Conservation (phyloP, 1,284 basidiomycete species). For the Puccinia coronata region DNA sequence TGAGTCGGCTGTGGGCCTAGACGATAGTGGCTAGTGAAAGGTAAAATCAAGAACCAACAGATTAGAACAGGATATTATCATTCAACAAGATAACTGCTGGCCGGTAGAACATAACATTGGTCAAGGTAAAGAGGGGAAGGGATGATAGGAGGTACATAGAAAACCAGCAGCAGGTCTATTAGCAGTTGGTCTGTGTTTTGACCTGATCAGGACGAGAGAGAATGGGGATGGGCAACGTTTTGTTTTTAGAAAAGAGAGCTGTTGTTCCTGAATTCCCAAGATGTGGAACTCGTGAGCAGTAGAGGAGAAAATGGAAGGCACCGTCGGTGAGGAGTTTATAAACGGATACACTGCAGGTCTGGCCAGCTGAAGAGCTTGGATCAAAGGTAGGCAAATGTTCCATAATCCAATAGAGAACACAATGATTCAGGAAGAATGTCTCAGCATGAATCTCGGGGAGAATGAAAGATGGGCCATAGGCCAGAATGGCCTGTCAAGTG, state of each 20-base stretch:
- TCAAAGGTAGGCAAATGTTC: neutral
- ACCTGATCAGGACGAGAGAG: neutral
- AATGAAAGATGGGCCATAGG: too few relatives aligned
- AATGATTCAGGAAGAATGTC: neutral
- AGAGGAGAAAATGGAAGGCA: neutral
- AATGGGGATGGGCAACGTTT: neutral
- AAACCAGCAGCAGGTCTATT: neutral
- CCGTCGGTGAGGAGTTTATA: neutral
- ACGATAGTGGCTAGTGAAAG: neutral
- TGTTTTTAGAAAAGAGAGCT: neutral
- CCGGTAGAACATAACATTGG: too few relatives aligned
- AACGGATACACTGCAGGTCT: neutral
- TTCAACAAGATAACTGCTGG: neutral
- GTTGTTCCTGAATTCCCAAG: slow-evolving; percentile 2
- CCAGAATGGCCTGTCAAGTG: too few relatives aligned
- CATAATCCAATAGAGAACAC: neutral
- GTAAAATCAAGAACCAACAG: neutral
- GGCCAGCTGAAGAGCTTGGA: neutral
- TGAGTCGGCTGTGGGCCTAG: neutral
- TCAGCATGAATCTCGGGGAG: neutral
- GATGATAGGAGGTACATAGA: neutral
- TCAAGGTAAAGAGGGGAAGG: too few relatives aligned
- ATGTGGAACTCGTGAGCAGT: neutral
- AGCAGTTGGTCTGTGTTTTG: neutral
- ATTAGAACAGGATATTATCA: neutral